Base-by-base conservation (phyloP, 192 early-diverging fungal species). In the Lunasporangiospora selenospora region DNA sequence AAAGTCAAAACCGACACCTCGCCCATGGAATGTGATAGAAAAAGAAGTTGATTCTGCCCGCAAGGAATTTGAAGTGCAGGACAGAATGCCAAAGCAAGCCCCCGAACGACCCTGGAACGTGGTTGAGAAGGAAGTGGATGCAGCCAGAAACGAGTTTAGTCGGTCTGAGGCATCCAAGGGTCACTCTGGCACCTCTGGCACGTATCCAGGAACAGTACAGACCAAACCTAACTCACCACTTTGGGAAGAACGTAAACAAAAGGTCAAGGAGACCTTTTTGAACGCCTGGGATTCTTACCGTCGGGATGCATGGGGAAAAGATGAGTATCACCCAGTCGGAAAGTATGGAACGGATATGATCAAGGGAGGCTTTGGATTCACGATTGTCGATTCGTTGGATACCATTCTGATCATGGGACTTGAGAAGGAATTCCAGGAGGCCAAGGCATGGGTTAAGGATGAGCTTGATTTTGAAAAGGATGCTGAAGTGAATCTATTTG, bases 311-410 rank as follows among this genome's bases (percentile, higher is more conserved):
- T 95, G 90, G 80, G 93, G 93, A 10, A 76, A 67, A 37, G 96
- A 98, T 54, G 93, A 96, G 69, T 89, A 95, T 52, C 80, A 82
- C 37, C 94, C 96, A 6, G 54, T 94, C 9, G 81, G 89, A 3
- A 85, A 86, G 40, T 58, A 50, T 13, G 92, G 92, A 7, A 69
- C 78, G 16, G 88, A 93, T 44, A 83, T 91, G 82, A 83, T 88
- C 23, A 46, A 31, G 13, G 56, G 64, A 6, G 90, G 93, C 29
- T 77, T 83, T 45, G 92, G 92, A 6, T 84, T 96, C 30, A 93
- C 91, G 6, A 84, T 95, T 47, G 73, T 95, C 1, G 96, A 98
- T 64, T 79, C 92, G 3, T 75, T 96, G 23, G 95, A 97, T 58
- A 93, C 95, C 15, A 83, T 95, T 24, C 62, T 85, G 21, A 78